These are phyloP conservation scores for Phytopythium helicoides DNA, from an alignment of 352 stramenopile genomes.

Conservation along the genomic window DNA sequence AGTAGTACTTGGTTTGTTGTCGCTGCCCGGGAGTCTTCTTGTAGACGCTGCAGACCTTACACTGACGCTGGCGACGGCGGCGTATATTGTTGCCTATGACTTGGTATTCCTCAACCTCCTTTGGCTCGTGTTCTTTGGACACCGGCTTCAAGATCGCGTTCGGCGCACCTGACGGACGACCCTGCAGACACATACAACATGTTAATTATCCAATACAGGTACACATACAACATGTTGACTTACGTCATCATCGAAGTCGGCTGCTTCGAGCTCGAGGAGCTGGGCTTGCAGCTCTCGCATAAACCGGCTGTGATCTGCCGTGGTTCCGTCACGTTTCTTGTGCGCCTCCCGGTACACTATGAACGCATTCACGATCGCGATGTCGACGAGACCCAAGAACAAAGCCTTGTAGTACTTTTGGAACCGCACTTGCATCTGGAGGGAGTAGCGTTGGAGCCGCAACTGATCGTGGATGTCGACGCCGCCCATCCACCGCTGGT, in stretches of 20 bases:
- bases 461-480: conserved; percentile 15
- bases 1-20: neutral
- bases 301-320: conserved; percentile 1
- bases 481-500: conserved; percentile 9
- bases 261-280: neutral
- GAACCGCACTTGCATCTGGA: conserved; percentile 6
- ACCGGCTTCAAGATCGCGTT: neutral
- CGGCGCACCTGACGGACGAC: too few species aligned
- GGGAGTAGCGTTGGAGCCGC: conserved; percentile 11
- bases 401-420: conserved; percentile 19
- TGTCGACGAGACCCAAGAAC: conserved; percentile 11
- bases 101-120: neutral
- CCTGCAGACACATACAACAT: too few species aligned
- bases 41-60: neutral
- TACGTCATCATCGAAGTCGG: neutral
- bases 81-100: neutral
- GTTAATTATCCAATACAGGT: neutral
- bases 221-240: conserved; percentile 1
- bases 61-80: neutral
- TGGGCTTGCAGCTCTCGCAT: conserved; percentile 9
- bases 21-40: neutral
- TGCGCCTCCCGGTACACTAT: conserved; percentile 12
- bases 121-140: neutral
- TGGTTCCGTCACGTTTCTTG: conserved; percentile 3
- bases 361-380: conserved; percentile 17